These are phyloP conservation scores for Strombidium stylifer DNA, from an alignment of 73 alveolate species.

Conservation along the genomic window DNA sequence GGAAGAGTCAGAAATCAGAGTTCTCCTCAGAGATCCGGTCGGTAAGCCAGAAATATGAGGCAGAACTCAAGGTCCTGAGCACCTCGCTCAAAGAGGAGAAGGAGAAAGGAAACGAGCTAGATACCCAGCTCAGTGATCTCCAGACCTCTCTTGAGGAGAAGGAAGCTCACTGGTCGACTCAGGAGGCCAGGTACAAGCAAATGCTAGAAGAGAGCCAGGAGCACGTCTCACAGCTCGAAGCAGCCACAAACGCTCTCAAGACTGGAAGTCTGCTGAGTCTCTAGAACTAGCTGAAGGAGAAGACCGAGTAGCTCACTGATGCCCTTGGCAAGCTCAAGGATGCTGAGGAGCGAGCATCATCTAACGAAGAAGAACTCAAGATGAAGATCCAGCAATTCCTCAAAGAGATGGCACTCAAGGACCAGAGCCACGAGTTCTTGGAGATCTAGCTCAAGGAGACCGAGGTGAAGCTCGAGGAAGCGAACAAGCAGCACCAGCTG, in stretches of 20 bases:
- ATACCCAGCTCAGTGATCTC: neutral
- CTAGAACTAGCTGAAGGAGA: neutral
- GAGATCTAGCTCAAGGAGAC: conserved; percentile 45
- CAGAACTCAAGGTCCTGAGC: conserved; percentile 10
- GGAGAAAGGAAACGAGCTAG: conserved; percentile 37
- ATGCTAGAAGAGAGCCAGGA: neutral
- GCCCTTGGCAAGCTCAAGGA: conserved; percentile 2
- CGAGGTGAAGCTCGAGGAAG: conserved; percentile 37
- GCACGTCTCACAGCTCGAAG: conserved; percentile 7
- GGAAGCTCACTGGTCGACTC: neutral
- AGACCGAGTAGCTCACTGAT: neutral
- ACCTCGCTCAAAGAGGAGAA: conserved; percentile 5
- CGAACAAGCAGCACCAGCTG: conserved; percentile 47
- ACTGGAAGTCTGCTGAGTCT: conserved; percentile 6
- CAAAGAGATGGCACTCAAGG: conserved; percentile 45
- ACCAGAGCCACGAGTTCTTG: conserved; percentile 43
- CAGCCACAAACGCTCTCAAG: conserved; percentile 10
- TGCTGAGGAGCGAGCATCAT: neutral
- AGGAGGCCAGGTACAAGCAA: conserved; percentile 19
- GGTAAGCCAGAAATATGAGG: conserved; percentile 23
- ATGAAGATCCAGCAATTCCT: too few species aligned
- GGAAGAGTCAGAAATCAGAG: conserved; percentile 38
- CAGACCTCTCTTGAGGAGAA: conserved; percentile 12
- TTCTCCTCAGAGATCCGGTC: conserved; percentile 8
- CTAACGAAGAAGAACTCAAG: conserved; percentile 27